Conservation (phyloP, 1,284 basidiomycete species). For the Trichosporon ovoides region DNA sequence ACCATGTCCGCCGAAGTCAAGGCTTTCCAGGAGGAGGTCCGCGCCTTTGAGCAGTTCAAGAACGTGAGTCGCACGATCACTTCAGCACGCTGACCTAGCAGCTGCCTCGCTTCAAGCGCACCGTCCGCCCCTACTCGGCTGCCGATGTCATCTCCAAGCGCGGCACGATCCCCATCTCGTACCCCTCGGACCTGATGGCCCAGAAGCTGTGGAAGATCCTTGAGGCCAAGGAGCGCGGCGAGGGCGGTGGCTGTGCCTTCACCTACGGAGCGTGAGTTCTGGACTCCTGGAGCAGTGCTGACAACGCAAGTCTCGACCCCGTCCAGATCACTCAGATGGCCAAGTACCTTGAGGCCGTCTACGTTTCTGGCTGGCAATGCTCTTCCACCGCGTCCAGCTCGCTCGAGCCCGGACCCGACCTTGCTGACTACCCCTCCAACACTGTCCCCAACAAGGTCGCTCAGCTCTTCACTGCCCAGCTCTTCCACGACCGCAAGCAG, state of each 20-base stretch:
- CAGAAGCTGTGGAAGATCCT: slow-evolving; percentile 74
- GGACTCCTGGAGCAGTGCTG: not conserved
- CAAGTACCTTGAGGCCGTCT: slow-evolving; percentile 85
- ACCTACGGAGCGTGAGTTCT: slow-evolving; percentile 88
- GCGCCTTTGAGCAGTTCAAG: slow-evolving; percentile 84
- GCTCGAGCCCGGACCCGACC: slow-evolving; percentile 96
- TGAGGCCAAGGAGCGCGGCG: slow-evolving; percentile 48
- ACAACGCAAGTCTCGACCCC: slow-evolving; percentile 74
- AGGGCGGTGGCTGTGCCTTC: slow-evolving; percentile 45
- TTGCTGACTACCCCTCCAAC: slow-evolving; percentile 68
- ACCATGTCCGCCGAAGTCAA: slow-evolving; percentile 35
- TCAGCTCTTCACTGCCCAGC: slow-evolving; percentile 59
- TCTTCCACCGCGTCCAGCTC: slow-evolving; percentile 82
- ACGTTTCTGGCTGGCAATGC: slow-evolving; percentile 94
- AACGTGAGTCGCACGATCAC: slow-evolving; percentile 57
- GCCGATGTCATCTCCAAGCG: slow-evolving; percentile 90
- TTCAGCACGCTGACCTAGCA: slow-evolving; percentile 38
- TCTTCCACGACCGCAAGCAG: slow-evolving; percentile 61
- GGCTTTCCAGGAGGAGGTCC: slow-evolving; percentile 73
- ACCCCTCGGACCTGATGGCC: slow-evolving; percentile 77
- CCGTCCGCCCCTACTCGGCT: slow-evolving; percentile 85
- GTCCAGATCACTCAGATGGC: slow-evolving; percentile 97
- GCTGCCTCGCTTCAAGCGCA: slow-evolving; percentile 78
- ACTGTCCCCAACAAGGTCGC: slow-evolving; percentile 61
- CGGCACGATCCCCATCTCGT: slow-evolving; percentile 77